Evolutionary conservation across 2,329 filamentous ascomycete genomes (phyloP), one percentile per base, ranked within the genome.

Genomic region (Pseudocercospora macadamiae): DNA sequence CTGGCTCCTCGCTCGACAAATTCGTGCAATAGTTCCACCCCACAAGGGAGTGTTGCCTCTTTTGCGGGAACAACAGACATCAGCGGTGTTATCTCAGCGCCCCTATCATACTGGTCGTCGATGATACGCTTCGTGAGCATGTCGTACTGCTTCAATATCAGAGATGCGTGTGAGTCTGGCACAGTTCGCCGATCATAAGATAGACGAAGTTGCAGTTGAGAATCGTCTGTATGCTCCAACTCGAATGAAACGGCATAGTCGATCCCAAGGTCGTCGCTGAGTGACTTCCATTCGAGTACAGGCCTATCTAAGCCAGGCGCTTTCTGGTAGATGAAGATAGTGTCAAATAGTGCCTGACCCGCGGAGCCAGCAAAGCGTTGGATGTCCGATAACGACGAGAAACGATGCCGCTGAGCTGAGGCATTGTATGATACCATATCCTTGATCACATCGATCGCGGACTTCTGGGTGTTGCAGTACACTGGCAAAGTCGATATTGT

Each of bases 211-310:
- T 78, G 73, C 1, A 96, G 68, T 2, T 72, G 67, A 1, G 80
- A 80, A 0, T 75, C 65, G 0, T 65, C 54, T 0, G 69, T 72
- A 0, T 88, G 86, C 59, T 92, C 86, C 30, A 96, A 74, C 72
- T 97, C 93, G 18, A 97, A 77, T 0, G 93, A 96, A 0, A 96
- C 76, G 0, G 88, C 80, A 72, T 93, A 96, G 66, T 96, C 90
- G 2, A 90, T 85, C 1, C 81, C 84, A 4, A 89, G 88, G 51
- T 84, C 78, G 59, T 96, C 91, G 14, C 85, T 77, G 1, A 84
- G 62, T 0, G 89, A 63, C 5, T 77, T 77, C 88, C 90, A 96
- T 0, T 80, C 75, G 3, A 70, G 14, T 65, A 53, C 1, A 56
- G 65, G 60, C 48, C 49, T 52, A n/a, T 55, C 54, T 2, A 39